phyloP scores from a whole-genome alignment of 176 grass and related monocot genomes.

The Miscanthus lutarioriparius region DNA sequence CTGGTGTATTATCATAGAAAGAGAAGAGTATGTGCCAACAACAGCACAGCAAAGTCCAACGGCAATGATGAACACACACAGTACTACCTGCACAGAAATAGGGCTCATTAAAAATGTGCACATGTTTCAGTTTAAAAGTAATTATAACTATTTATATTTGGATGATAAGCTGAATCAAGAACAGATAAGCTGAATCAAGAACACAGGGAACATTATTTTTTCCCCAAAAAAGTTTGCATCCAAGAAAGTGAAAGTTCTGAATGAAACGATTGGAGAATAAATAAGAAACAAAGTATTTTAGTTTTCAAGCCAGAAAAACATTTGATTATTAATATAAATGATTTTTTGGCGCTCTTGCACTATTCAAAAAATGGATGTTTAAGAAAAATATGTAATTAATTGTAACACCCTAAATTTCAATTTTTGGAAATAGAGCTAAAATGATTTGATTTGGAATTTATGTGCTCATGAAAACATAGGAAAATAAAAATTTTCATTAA shows the following conservation, averaged over 20 bases:
- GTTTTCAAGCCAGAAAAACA: background rate
- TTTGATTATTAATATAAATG: background rate
- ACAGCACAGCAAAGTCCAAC: constrained; percentile 43
- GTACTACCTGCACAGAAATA: constrained; percentile 33
- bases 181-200: background rate
- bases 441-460: too few relatives aligned
- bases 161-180: background rate
- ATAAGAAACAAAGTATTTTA: background rate
- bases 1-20: constrained; percentile 59
- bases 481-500: too few relatives aligned
- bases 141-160: background rate
- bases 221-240: background rate
- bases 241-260: background rate
- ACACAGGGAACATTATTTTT: background rate
- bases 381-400: background rate
- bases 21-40: constrained; percentile 60
- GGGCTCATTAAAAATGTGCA: background rate
- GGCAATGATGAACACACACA: constrained; percentile 52
- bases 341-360: background rate
- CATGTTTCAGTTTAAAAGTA: background rate
- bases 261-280: background rate
- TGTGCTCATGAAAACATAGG: too few relatives aligned
- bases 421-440: too few relatives aligned
- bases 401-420: too few relatives aligned
- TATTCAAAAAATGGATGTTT: background rate